Base-by-base conservation (phyloP, 768 basidiomycete genomes). In the Boletus eberwhitei region DNA sequence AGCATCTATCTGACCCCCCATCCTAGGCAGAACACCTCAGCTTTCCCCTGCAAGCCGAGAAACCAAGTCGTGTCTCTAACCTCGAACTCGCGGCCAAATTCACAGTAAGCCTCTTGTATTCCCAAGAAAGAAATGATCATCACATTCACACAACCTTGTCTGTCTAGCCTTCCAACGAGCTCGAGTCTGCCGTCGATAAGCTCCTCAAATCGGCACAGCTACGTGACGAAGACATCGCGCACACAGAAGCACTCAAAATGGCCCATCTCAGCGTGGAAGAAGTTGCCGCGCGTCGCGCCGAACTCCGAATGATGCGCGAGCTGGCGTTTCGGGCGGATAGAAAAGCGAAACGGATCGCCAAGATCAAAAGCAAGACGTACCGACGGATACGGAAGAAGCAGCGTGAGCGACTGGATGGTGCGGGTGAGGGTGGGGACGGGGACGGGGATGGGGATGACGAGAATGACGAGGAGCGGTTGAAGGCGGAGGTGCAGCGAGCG, bases 301-400 rank as follows among this genome's bases (percentile, higher is more conserved):
- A 93, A 63, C 80, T 99, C 12, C 83, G 90, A 35, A 84, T 85
- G 66, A 91, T 92, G 83, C 87, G 96, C 19, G 95, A 97, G 62
- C 79, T 98, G 38, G 87, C 93, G 77, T 97, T 96, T 74, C 85
- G 95, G 5, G 93, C 93, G 0, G 96, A 98, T 62, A 76, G 83
- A 35, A 94, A 96, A 69, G 90, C 93, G 17, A 89, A 89, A 65
- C 84, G 95, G 17, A 78, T 96, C 17, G 83, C 87, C 21, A 98
- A 95, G 75, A 99, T 99, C 73, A 98, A 98, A 77, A 92, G 88
- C 69, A 96, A 93, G 73, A 84, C 91, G 2, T 98, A 93, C 68
- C 79, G 94, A 29, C 87, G 88, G 59, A 77, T 98, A 44, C 86
- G 85, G 64, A 81, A 90, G 68, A 93, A 89, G 66, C 83, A 88